These are phyloP conservation scores for Calonectria pauciramosa DNA, from an alignment of 2,329 filamentous ascomycete genomes.

Conservation along the genomic window DNA sequence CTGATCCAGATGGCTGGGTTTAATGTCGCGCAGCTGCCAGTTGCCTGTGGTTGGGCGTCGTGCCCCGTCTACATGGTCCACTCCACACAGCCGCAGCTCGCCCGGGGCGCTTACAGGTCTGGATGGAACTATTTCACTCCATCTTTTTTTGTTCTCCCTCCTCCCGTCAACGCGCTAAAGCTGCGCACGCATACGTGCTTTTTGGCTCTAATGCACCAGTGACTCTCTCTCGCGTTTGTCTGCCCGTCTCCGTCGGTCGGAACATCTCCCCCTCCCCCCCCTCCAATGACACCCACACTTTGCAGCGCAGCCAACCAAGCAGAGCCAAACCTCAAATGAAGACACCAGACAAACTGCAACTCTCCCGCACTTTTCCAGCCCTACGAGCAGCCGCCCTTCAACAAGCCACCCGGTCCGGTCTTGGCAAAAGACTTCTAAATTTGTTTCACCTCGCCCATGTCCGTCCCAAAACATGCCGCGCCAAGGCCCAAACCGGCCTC, in stretches of 20 bases:
- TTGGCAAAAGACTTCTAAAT: constrained; percentile 20
- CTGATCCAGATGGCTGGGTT: neutral
- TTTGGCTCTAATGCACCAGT: neutral
- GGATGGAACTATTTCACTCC: neutral
- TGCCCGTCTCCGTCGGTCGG: neutral
- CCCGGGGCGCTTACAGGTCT: constrained; percentile 10
- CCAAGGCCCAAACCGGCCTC: constrained; percentile 28
- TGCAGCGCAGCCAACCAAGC: constrained; percentile 8
- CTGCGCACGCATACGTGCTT: neutral
- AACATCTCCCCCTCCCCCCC: neutral
- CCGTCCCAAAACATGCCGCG: constrained; percentile 20
- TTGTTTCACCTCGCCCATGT: constrained; percentile 13
- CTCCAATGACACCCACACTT: neutral
- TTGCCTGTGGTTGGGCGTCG: constrained; percentile 13
- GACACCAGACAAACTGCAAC: neutral
- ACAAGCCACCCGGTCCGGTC: constrained; percentile 1
- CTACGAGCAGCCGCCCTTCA: constrained; percentile 2
- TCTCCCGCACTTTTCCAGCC: constrained; percentile 6
- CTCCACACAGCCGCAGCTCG: constrained; percentile 22
- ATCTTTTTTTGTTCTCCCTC: neutral
- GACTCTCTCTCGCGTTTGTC: neutral
- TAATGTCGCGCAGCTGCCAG: neutral
- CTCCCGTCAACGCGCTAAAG: neutral
- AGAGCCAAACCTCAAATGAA: neutral
- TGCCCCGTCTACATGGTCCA: neutral